Evolutionary conservation across 148 eudicot species (phyloP).

Genomic region (Amaranthus cruentus): DNA sequence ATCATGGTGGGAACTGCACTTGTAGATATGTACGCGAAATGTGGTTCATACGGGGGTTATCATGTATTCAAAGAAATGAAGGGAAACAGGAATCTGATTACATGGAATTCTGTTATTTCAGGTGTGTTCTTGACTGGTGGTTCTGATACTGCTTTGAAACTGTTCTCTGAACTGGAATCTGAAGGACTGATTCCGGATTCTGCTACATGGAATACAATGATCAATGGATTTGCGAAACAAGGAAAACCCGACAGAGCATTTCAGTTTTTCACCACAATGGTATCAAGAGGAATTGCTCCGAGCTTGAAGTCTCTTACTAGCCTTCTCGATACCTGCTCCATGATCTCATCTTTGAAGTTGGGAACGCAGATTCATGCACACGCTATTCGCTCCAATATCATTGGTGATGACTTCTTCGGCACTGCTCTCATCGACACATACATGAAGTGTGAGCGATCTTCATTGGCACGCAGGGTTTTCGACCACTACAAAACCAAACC

Average conservation of each 20-base stretch:
- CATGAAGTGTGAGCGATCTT: conserved; percentile 66
- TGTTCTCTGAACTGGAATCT: conserved; percentile 43
- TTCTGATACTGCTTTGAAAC: conserved; percentile 45
- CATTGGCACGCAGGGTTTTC: conserved; percentile 45
- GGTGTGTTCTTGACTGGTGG: conserved; percentile 63
- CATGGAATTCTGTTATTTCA: conserved; percentile 75
- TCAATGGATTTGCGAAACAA: conserved; percentile 57
- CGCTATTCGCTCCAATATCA: conserved; percentile 36
- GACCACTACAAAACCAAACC: conserved; percentile 43
- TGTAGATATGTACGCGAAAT: conserved; percentile 72
- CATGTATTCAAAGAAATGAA: conserved; percentile 50
- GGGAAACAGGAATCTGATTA: conserved; percentile 47
- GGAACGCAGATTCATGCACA: conserved; percentile 71
- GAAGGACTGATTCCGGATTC: conserved; percentile 65
- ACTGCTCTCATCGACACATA: conserved; percentile 75
- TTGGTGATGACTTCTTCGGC: conserved; percentile 48
- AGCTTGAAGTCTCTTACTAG: conserved; percentile 59
- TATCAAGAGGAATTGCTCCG: conserved; percentile 34
- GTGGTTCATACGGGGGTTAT: conserved; percentile 54
- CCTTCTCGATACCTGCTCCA: conserved; percentile 58
- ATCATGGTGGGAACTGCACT: conserved; percentile 67
- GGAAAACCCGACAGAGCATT: conserved; percentile 57
- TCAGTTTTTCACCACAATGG: conserved; percentile 57
- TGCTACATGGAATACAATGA: conserved; percentile 80
- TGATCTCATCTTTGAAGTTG: conserved; percentile 32